Evolutionary conservation across 2,329 filamentous ascomycete genomes (phyloP), one percentile per base, ranked within the genome.

Genomic region (Claviceps citrina): DNA sequence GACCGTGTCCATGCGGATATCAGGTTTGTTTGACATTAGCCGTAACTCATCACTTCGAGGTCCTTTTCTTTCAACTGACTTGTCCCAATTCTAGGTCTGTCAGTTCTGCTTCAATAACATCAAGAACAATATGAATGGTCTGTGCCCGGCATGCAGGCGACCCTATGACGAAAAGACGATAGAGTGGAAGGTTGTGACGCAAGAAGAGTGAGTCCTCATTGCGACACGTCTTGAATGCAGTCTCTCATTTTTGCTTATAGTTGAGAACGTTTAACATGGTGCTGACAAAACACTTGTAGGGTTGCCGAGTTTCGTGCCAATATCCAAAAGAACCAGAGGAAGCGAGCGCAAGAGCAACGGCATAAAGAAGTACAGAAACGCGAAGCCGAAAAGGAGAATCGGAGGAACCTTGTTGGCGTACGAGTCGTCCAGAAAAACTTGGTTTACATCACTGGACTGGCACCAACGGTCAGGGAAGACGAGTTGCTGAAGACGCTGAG

Each of bases 31-130:
- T 3, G 31, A n/a, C 7, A 7, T 12, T 9, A 31, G 10, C 6
- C 22, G 12, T 3, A 3, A 18, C 10, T 12, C 24, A 22, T 36
- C 19, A 28, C 28, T 16, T 31, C 10, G 13, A 20, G n/a, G 4
- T 38, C 25, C 32, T 6, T 7, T 26, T 7, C 8, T 36, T 36
- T 27, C n/a, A n/a, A 10, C 22, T 35, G 8, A 24, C n/a, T 16
- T 27, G 1, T 20, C 4, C 4, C 2, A 39, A 9, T 33, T 31
- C 0, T 24, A 95, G 87, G 89, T 98, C 59, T 98, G 91, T 63
- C 93, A 98, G 68, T 98, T 98, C 64, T 98, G 91, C 66, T 98
- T 89, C 68, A 95, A 98, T 65, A 98, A 96, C 60, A 93, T 98
- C 60, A 93, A 93, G 65, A 93, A 83, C 52, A 95, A 95, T 53